Conservation (phyloP, 2,329 filamentous ascomycete genomes). For the Colletotrichum tropicicola region DNA sequence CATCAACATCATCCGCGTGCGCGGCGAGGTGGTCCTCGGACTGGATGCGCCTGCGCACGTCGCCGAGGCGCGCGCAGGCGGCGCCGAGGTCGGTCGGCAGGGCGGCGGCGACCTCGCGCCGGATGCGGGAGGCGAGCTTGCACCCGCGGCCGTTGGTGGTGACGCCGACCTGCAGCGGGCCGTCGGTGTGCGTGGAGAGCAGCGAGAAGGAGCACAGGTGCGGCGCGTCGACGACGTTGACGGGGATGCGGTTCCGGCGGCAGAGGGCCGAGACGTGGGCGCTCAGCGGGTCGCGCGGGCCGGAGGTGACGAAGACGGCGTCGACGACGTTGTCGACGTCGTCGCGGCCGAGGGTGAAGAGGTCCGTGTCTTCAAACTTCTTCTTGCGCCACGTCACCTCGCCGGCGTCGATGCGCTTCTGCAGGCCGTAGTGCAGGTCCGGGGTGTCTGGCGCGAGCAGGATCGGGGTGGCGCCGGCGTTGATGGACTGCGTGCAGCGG, state of each 20-base stretch:
- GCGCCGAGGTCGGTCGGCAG: constrained; percentile 79
- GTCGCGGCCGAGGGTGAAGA: constrained; percentile 79
- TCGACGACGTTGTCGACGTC: constrained; percentile 85
- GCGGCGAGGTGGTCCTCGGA: constrained; percentile 70
- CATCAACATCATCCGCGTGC: constrained; percentile 52
- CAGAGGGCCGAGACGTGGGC: constrained; percentile 79
- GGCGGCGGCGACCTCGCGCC: constrained; percentile 84
- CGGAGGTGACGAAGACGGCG: constrained; percentile 85
- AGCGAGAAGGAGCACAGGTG: constrained; percentile 89
- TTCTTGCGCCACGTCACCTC: constrained; percentile 73
- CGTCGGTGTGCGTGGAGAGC: constrained; percentile 88
- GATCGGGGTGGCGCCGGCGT: constrained; percentile 83
- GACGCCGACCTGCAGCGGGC: constrained; percentile 92
- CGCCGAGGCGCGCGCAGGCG: constrained; percentile 82
- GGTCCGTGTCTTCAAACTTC: constrained; percentile 74
- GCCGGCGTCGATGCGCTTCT: constrained; percentile 72
- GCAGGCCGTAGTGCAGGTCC: constrained; percentile 65
- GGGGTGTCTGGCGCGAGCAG: constrained; percentile 76
- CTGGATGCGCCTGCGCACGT: constrained; percentile 75
- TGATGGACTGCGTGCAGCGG: constrained; percentile 80
- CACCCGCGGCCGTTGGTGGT: constrained; percentile 96
- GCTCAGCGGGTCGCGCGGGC: constrained; percentile 55
- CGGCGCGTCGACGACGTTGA: constrained; percentile 92
- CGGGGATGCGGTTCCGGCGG: constrained; percentile 81
- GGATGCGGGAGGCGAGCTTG: constrained; percentile 89